Percentiles rank a stretch among this genome's conserved stretches.
phyloP scores from a whole-genome alignment of 768 basidiomycete genomes.

The Termitomyces sp. region DNA sequence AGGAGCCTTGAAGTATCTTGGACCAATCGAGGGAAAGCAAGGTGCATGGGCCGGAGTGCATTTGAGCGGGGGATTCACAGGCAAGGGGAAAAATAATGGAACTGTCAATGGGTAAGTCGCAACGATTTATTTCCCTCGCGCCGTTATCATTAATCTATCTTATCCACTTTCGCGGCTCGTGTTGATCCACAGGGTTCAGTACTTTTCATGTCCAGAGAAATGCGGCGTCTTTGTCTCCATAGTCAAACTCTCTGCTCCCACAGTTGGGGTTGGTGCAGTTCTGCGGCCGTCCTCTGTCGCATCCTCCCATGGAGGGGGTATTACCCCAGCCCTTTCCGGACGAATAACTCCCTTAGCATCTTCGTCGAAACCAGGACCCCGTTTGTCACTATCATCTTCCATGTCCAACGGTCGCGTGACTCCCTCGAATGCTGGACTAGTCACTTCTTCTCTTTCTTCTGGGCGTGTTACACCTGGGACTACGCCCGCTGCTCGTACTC shows the following conservation, averaged over 20 bases:
- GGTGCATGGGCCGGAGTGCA: constrained; percentile 96
- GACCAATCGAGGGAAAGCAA: constrained; percentile 83
- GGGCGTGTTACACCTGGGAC: constrained; percentile 35
- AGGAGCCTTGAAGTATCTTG: constrained; percentile 76
- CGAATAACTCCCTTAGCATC: constrained; percentile 47
- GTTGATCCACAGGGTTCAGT: constrained; percentile 54
- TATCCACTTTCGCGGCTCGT: not conserved
- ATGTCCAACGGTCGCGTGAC: constrained; percentile 36
- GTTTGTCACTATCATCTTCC: constrained; percentile 31
- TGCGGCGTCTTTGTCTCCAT: constrained; percentile 92
- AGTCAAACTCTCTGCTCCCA: constrained; percentile 76
- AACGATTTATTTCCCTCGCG: constrained; percentile 20
- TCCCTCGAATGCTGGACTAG: constrained; percentile 41
- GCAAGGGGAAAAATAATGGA: constrained; percentile 96
- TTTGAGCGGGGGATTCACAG: constrained; percentile 76
- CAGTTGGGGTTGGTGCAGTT: constrained; percentile 49
- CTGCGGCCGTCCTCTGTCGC: constrained; percentile 75
- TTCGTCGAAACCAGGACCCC: constrained; percentile 23
- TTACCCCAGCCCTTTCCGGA: constrained; percentile 55
- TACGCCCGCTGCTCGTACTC: constrained; percentile 31
- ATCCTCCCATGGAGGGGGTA: constrained; percentile 61
- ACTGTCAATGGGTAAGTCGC: constrained; percentile 73
- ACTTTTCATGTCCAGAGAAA: constrained; percentile 80
- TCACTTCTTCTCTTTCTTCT: constrained; percentile 41
- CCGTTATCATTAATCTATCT: constrained; percentile 14